Percentiles rank a stretch among this genome's conserved stretches.
These are phyloP conservation scores for Xanthoconium purpureum DNA, from an alignment of 768 basidiomycete genomes.

Conservation along the genomic window DNA sequence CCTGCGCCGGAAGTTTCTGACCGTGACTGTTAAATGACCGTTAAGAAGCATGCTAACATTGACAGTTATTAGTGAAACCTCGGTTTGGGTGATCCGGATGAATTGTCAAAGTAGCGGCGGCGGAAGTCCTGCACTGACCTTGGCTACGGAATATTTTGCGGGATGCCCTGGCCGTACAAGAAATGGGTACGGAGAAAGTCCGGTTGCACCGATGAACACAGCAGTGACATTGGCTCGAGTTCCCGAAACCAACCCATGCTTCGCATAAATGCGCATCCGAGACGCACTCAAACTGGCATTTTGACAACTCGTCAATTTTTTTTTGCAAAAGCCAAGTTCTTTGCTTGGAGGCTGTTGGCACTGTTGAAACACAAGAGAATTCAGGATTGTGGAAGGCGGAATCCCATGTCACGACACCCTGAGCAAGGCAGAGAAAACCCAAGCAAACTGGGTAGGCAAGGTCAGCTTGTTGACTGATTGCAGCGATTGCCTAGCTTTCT, in stretches of 20 bases:
- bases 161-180: background rate
- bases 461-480: slow-evolving; percentile 49
- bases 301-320: too few species aligned
- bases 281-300: too few species aligned
- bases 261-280: too few species aligned
- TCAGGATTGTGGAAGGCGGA: too few species aligned
- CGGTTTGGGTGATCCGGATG: too few species aligned
- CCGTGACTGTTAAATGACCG: background rate
- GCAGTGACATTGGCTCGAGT: background rate
- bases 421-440: background rate
- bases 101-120: background rate
- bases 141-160: background rate
- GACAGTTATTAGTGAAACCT: background rate
- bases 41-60: background rate
- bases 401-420: background rate
- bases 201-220: background rate
- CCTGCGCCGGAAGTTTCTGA: background rate
- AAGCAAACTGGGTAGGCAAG: slow-evolving; percentile 38
- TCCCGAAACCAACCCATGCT: too few species aligned
- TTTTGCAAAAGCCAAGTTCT: too few species aligned
- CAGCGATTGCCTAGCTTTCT: slow-evolving; percentile 47
- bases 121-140: background rate
- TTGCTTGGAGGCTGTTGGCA: too few species aligned
- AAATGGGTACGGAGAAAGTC: background rate
- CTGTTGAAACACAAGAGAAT: too few species aligned